phyloP scores from a whole-genome alignment of 108 stramenopile species.

The Cyclotella choctawhatcheeana region DNA sequence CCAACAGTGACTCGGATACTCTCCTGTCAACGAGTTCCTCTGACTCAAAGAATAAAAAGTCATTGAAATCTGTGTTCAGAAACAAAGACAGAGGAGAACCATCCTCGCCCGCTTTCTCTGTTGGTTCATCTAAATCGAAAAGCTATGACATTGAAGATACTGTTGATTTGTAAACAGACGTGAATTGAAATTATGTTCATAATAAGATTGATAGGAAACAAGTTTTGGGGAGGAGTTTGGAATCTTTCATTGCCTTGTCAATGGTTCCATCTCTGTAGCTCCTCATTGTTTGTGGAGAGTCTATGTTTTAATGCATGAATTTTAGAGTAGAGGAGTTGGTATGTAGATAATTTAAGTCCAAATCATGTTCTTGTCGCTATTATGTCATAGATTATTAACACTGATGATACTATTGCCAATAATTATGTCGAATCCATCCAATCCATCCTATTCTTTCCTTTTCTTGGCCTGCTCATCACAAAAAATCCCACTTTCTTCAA shows the following conservation, averaged over 20 bases:
- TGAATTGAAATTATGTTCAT: too few species aligned
- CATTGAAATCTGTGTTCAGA: background rate
- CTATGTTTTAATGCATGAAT: background rate
- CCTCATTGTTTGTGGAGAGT: background rate
- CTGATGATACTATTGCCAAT: too few species aligned
- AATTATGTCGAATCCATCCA: too few species aligned
- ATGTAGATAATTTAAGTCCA: background rate
- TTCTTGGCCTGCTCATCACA: conserved; percentile 61
- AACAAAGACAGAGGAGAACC: background rate
- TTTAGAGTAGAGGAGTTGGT: background rate
- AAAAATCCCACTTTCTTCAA: conserved; percentile 63
- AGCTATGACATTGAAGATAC: conserved; percentile 24
- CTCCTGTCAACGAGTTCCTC: background rate
- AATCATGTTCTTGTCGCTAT: too few species aligned
- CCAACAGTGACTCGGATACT: conserved; percentile 1
- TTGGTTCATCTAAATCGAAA: conserved; percentile 12
- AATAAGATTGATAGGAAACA: background rate
- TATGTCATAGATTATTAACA: too few species aligned
- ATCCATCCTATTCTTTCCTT: background rate
- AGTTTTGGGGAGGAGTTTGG: background rate
- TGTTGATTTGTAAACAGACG: conserved; percentile 21
- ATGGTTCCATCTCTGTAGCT: conserved; percentile 1
- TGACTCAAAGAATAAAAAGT: background rate
- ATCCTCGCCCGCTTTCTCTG: background rate
- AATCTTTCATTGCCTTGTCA: background rate